phyloP scores from a whole-genome alignment of 192 early-diverging fungal species.

The Coemansia sp. region DNA sequence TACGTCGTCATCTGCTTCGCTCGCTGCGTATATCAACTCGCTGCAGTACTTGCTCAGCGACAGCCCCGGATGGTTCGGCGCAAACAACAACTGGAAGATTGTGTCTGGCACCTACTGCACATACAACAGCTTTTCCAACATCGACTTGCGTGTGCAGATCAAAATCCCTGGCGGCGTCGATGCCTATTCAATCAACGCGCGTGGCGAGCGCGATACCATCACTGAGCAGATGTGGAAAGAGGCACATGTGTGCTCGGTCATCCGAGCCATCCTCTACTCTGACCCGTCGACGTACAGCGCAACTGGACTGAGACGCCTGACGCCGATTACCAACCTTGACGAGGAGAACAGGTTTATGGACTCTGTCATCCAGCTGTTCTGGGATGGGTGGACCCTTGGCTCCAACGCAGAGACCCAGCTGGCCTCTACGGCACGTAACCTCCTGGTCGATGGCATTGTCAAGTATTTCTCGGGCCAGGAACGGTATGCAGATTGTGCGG shows the following conservation, averaged over 20 bases:
- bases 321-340: slow-evolving; percentile 73
- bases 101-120: slow-evolving; percentile 81
- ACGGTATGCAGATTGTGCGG: slow-evolving; percentile 71
- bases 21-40: slow-evolving; percentile 98
- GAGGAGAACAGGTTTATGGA: slow-evolving; percentile 84
- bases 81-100: slow-evolving; percentile 60
- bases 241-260: slow-evolving; percentile 80
- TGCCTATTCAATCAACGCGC: slow-evolving; percentile 81
- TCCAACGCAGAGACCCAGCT: slow-evolving; percentile 92
- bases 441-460: slow-evolving; percentile 83
- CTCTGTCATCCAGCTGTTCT: slow-evolving; percentile 78
- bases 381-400: slow-evolving; percentile 92
- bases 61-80: slow-evolving; percentile 49
- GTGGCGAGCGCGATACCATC: slow-evolving; percentile 82
- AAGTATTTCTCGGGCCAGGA: slow-evolving; percentile 87
- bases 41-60: slow-evolving; percentile 72
- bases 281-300: slow-evolving; percentile 84
- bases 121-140: slow-evolving; percentile 95
- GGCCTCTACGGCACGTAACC: slow-evolving; percentile 87
- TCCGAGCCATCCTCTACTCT: slow-evolving; percentile 89
- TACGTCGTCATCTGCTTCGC: slow-evolving; percentile 89
- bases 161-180: slow-evolving; percentile 98
- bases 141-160: slow-evolving; percentile 98
- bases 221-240: slow-evolving; percentile 88
- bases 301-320: slow-evolving; percentile 86